Evolutionary conservation across 179 eudicot species (phyloP).

Genomic region (Spinacia oleracea): DNA sequence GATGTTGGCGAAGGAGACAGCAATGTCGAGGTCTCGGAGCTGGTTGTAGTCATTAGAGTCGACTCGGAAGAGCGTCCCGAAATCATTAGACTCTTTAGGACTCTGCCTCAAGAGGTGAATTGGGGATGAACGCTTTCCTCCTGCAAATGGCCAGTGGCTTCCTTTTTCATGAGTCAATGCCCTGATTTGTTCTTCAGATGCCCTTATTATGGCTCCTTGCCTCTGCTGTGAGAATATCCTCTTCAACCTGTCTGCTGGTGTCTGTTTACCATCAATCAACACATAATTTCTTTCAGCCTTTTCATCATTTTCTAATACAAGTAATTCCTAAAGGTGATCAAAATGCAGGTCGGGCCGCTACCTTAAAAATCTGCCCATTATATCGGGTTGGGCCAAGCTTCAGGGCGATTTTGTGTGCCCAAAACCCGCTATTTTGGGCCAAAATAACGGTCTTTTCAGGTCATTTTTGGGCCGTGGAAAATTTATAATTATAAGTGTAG

Average conservation of each 20-base stretch:
- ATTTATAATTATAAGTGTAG: too few species aligned
- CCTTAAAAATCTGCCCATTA: too few species aligned
- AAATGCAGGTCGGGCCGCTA: too few species aligned
- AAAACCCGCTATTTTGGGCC: too few species aligned
- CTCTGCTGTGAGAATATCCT: constrained; percentile 49
- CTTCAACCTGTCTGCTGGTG: constrained; percentile 43
- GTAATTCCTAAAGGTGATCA: too few species aligned
- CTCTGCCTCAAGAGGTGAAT: constrained; percentile 44
- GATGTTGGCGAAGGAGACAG: constrained; percentile 58
- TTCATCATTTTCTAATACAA: too few species aligned
- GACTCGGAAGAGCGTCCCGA: constrained; percentile 50
- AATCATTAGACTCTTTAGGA: constrained; percentile 51
- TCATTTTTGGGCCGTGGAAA: too few species aligned
- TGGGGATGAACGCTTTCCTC: constrained; percentile 35
- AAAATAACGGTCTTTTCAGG: too few species aligned
- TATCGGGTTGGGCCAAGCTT: too few species aligned
- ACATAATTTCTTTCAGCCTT: constrained; percentile 5
- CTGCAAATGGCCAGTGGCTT: constrained; percentile 58
- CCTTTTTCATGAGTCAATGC: constrained; percentile 52
- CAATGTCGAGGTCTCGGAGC: constrained; percentile 47
- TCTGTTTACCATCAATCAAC: constrained; percentile 29
- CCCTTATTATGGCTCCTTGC: constrained; percentile 51
- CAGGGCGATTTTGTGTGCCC: too few species aligned
- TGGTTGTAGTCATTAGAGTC: constrained; percentile 37
- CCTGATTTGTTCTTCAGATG: constrained; percentile 66